Conservation (phyloP, 257 asterid species). For the Apocynum venetum region DNA sequence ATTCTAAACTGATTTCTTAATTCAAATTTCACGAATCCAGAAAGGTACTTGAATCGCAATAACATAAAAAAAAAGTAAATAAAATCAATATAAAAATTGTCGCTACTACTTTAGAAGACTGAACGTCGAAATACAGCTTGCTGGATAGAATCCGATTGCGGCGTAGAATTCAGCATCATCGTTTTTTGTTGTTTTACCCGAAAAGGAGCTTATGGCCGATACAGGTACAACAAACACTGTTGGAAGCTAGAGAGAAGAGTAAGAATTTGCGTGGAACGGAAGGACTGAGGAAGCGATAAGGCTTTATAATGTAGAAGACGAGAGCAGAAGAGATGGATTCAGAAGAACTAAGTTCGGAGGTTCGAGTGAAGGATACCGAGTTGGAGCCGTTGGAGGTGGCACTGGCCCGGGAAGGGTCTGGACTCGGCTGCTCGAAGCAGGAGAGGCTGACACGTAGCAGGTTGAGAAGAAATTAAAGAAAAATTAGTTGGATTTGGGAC, state of each 20-base stretch:
- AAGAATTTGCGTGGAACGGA: slow-evolving; percentile 6
- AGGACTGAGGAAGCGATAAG: slow-evolving; percentile 21
- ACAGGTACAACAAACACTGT: slow-evolving; percentile 34
- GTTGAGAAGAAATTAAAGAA: too few relatives aligned
- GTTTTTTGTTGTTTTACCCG: slow-evolving; percentile 14
- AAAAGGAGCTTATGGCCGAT: slow-evolving; percentile 22
- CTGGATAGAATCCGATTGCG: slow-evolving; percentile 66
- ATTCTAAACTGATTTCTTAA: too few relatives aligned
- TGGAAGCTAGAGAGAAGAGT: slow-evolving; percentile 1
- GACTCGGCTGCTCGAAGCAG: neutral
- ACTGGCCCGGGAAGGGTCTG: neutral
- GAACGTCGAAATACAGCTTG: slow-evolving; percentile 80
- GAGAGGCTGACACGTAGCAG: neutral
- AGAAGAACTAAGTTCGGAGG: neutral
- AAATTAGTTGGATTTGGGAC: too few relatives aligned
- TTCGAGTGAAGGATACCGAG: neutral
- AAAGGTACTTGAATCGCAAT: neutral
- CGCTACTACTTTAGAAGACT: slow-evolving; percentile 49
- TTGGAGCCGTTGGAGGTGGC: neutral
- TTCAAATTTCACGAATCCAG: too few relatives aligned
- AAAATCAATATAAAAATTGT: neutral
- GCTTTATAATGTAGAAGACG: slow-evolving; percentile 7
- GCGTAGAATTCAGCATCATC: slow-evolving; percentile 48
- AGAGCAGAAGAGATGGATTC: neutral
- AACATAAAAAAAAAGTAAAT: neutral